phyloP scores from a whole-genome alignment of 2,329 filamentous ascomycete genomes.

The Pseudogymnoascus sp. region DNA sequence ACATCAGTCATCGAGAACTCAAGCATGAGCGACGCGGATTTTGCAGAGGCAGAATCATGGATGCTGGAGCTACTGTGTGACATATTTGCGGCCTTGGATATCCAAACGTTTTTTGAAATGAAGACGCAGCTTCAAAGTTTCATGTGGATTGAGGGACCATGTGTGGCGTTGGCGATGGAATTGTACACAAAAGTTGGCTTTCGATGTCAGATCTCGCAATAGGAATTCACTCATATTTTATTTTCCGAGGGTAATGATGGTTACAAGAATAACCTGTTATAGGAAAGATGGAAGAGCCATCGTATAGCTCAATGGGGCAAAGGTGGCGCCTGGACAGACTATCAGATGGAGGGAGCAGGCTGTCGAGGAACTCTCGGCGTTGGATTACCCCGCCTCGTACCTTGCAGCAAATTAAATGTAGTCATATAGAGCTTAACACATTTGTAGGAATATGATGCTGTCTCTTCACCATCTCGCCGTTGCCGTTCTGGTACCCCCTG shows the following conservation, averaged over 20 bases:
- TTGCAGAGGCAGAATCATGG: neutral
- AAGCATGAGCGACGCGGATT: neutral
- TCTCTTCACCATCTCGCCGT: neutral
- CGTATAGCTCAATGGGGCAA: neutral
- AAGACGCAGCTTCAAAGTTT: neutral
- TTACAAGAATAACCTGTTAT: neutral
- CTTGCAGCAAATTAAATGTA: neutral
- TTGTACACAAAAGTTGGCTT: neutral
- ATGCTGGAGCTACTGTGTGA: neutral
- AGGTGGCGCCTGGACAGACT: neutral
- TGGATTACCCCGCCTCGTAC: neutral
- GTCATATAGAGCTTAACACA: neutral
- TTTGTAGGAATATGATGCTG: neutral
- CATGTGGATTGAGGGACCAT: neutral
- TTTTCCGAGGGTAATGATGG: neutral
- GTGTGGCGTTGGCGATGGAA: neutral
- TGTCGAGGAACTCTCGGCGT: neutral
- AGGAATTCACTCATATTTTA: neutral
- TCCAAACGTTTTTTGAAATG: neutral
- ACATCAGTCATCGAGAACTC: neutral
- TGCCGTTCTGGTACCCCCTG: neutral
- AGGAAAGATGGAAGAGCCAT: neutral
- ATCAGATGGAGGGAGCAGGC: neutral
- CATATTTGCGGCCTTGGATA: neutral
- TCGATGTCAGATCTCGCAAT: neutral